Conservation (phyloP, 2,329 filamentous ascomycete genomes). For the Magnaporthiopsis incrustans region DNA sequence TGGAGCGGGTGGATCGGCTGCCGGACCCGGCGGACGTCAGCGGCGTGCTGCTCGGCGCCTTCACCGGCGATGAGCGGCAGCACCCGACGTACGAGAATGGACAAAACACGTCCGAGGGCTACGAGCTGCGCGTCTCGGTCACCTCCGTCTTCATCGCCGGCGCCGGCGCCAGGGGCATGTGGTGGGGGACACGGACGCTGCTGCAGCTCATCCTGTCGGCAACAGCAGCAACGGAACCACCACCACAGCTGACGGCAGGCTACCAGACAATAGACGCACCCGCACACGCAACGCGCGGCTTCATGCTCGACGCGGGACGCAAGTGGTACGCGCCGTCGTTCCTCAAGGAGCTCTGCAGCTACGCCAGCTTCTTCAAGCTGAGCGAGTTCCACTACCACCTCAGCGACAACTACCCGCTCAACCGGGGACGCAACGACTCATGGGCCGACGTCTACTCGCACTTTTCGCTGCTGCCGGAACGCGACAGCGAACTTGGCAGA, state of each 20-base stretch:
- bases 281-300: conserved; percentile 40
- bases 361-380: conserved; percentile 54
- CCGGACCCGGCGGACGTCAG: not conserved
- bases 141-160: conserved; percentile 38
- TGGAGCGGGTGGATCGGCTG: not conserved
- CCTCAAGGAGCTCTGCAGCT: conserved; percentile 49
- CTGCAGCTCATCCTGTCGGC: conserved; percentile 40
- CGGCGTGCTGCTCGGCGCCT: conserved; percentile 34
- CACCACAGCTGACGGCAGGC: not conserved
- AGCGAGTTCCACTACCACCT: conserved; percentile 51
- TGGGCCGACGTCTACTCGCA: conserved; percentile 42
- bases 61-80: conserved; percentile 15
- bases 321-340: conserved; percentile 49
- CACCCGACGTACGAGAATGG: conserved; percentile 32
- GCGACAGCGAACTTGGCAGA: conserved; percentile 32
- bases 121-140: conserved; percentile 33
- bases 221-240: conserved; percentile 24
- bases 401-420: conserved; percentile 40
- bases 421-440: conserved; percentile 40
- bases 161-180: conserved; percentile 45
- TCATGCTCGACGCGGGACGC: conserved; percentile 44
- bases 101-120: conserved; percentile 38
- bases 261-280: conserved; percentile 34
- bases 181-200: conserved; percentile 50
- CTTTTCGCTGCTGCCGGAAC: conserved; percentile 41